Conservation (phyloP, 2,329 filamentous ascomycete genomes). For the Curvularia sp. region DNA sequence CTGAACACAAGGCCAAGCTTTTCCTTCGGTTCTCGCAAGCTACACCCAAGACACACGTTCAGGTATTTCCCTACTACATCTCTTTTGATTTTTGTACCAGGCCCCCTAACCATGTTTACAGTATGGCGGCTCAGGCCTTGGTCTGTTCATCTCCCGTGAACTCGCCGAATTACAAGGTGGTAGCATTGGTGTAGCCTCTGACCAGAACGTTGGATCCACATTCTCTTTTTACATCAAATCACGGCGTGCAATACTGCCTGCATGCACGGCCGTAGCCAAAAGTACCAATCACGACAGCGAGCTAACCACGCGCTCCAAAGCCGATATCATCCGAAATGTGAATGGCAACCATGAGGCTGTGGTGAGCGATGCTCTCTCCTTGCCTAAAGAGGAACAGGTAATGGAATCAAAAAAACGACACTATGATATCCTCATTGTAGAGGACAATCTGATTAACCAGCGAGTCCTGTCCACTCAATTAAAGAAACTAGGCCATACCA, state of each 20-base stretch:
- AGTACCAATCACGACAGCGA: neutral
- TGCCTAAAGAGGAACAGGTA: neutral
- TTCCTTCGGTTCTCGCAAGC: constrained; percentile 40
- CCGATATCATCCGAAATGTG: constrained; percentile 4
- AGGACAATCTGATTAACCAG: constrained; percentile 47
- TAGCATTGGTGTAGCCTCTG: constrained; percentile 32
- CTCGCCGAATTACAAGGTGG: constrained; percentile 39
- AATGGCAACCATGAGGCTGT: neutral
- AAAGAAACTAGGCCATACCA: constrained; percentile 31
- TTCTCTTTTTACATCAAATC: constrained; percentile 38
- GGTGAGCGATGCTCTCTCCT: neutral
- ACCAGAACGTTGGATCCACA: constrained; percentile 30
- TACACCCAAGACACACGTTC: constrained; percentile 33
- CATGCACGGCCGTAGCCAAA: neutral
- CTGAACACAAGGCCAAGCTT: constrained; percentile 21
- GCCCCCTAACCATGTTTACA: constrained; percentile 15
- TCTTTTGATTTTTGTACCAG: constrained; percentile 15
- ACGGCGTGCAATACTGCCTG: constrained; percentile 2
- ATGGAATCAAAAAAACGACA: neutral
- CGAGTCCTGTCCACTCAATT: constrained; percentile 38
- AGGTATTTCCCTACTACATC: constrained; percentile 7
- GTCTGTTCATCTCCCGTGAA: constrained; percentile 37
- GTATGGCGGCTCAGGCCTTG: constrained; percentile 34
- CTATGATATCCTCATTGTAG: constrained; percentile 34
- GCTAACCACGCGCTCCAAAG: neutral